Evolutionary conservation across 2,329 filamentous ascomycete species (phyloP), one percentile per base, ranked within the genome.

Genomic region (Aspergillus piperis): DNA sequence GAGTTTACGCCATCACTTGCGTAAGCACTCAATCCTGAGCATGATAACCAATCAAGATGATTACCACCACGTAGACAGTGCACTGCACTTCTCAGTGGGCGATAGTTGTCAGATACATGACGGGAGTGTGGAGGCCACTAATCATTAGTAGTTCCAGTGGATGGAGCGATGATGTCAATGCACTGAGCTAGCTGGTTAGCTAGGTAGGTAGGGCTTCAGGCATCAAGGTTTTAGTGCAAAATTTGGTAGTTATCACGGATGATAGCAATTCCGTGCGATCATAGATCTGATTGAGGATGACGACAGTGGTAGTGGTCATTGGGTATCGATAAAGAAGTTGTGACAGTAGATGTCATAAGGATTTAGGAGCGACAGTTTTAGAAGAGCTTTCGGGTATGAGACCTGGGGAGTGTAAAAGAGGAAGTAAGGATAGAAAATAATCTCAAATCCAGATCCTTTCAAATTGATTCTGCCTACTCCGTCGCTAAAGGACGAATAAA

Each of bases 381-480:
- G 47, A 30, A 30, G 25, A 17, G 23, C 13, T 48, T n/a, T 19
- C 32, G 11, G 11, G 32, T 6, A 11, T 13, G 5, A 6, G 32
- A 36, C 11, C 23, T 27, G 21, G 8, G 21, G 11, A 47, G 13
- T 8, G 6, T 6, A 3, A 15, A 15, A 48, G 23, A 32, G 8
- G 8, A 32, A 30, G 27, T 30, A 32, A 32, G 47, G 13, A 15
- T 17, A 21, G 19, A 21, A 19, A 52, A 19, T 7, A 41, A 17
- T 36, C 30, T 13, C 19, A 15, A 21, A 44, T 44, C 25, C 47
- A 27, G 8, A n/a, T 11, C 27, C 13, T 17, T 32, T 50, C 47
- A 50, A 47, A 47, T 55, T 47, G 53, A 44, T 30, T 55, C 25
- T 47, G 53, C 53, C 53, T 55, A 55, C 53, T 55, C 53, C 53